These are phyloP conservation scores for Aspergillus wentii DNA, from an alignment of 495 filamentous ascomycete genomes.

Conservation along the genomic window DNA sequence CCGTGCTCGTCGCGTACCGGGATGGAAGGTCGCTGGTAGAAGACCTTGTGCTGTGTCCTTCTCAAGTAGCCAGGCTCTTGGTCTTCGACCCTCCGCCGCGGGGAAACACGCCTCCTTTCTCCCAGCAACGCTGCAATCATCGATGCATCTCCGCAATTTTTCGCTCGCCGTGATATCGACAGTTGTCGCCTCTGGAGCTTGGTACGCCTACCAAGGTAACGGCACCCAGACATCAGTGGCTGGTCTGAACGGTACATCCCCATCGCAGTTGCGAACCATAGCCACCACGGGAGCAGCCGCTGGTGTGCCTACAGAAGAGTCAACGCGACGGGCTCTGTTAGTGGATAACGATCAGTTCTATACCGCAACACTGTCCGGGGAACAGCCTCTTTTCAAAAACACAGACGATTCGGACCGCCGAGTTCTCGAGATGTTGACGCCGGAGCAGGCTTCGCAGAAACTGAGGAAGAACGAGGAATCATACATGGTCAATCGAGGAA, in stretches of 20 bases:
- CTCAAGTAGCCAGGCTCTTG: constrained; percentile 41
- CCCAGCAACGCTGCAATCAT: constrained; percentile 40
- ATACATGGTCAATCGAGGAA: constrained; percentile 81
- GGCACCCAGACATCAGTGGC: constrained; percentile 16
- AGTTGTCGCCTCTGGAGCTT: constrained; percentile 60
- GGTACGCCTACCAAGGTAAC: constrained; percentile 54
- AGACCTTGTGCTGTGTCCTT: constrained; percentile 38
- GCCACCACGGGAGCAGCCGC: constrained; percentile 31
- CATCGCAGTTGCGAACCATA: constrained; percentile 17
- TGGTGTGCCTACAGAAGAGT: constrained; percentile 21
- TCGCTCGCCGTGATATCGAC: constrained; percentile 57
- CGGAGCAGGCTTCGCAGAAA: constrained; percentile 89
- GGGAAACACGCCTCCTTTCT: constrained; percentile 30
- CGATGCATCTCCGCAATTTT: constrained; percentile 63
- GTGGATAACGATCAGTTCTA: constrained; percentile 83
- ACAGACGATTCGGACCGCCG: constrained; percentile 75
- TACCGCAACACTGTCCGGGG: constrained; percentile 71
- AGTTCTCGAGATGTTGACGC: constrained; percentile 91
- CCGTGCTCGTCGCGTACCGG: constrained; percentile 53
- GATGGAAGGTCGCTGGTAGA: constrained; percentile 49
- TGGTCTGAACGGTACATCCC: constrained; percentile 17
- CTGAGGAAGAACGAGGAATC: constrained; percentile 85
- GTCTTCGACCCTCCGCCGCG: constrained; percentile 36
- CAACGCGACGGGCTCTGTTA: constrained; percentile 49
- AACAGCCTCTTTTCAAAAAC: constrained; percentile 80